Percentiles rank a stretch among this genome's conserved stretches.
Conservation (phyloP, 306 rosid genomes). For the Rosa rugosa region DNA sequence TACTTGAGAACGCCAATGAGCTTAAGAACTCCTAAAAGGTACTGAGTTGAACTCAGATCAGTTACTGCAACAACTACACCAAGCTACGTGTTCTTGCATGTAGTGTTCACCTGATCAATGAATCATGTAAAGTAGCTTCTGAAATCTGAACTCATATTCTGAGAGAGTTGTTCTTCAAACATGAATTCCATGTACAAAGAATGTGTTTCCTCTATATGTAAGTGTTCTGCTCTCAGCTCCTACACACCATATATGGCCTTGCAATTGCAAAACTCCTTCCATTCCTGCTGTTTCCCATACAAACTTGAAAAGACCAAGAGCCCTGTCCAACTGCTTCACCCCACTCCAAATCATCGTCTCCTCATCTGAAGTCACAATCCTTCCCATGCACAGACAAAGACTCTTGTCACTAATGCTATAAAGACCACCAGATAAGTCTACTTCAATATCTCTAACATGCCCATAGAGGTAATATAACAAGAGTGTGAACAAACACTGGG, state of each 20-base stretch:
- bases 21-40: neutral
- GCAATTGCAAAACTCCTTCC: slow-evolving; percentile 65
- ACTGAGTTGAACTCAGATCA: neutral
- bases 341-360: slow-evolving; percentile 68
- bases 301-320: slow-evolving; percentile 71
- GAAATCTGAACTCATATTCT: neutral
- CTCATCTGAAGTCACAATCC: slow-evolving; percentile 66
- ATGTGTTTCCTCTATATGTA: slow-evolving; percentile 59
- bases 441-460: slow-evolving; percentile 63
- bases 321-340: slow-evolving; percentile 78
- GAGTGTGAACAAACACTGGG: slow-evolving; percentile 83
- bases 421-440: slow-evolving; percentile 74
- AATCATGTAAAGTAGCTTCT: neutral
- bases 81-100: neutral
- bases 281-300: slow-evolving; percentile 80
- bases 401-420: slow-evolving; percentile 30
- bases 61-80: neutral
- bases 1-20: neutral
- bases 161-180: slow-evolving; percentile 34
- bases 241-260: slow-evolving; percentile 87
- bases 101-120: neutral
- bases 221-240: slow-evolving; percentile 59
- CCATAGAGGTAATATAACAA: slow-evolving; percentile 63
- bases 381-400: slow-evolving; percentile 71
- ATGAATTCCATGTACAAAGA: slow-evolving; percentile 55